Evolutionary conservation across 306 rosid species (phyloP).

Genomic region (Sechiopsis laciniata): DNA sequence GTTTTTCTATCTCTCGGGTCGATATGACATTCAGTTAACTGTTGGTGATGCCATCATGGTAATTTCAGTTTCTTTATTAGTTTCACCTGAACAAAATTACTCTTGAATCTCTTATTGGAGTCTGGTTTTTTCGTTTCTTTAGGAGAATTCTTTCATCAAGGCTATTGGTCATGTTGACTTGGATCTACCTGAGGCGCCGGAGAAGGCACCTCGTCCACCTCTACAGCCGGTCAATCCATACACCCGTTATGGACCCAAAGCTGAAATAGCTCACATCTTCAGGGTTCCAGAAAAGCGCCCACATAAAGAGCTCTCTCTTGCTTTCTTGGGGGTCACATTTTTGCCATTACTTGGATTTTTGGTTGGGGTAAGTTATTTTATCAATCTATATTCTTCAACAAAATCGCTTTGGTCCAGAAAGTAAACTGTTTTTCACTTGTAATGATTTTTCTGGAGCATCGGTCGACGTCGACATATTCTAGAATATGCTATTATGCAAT

Average conservation of each 20-base stretch:
- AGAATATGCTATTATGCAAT: neutral
- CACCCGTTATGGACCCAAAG: slow-evolving; percentile 76
- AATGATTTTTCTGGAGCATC: neutral
- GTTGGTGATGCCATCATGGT: slow-evolving; percentile 98
- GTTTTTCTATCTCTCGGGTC: slow-evolving; percentile 83
- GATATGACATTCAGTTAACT: slow-evolving; percentile 73
- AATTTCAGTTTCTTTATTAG: slow-evolving; percentile 27
- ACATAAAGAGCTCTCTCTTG: slow-evolving; percentile 68
- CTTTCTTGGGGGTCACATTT: slow-evolving; percentile 67
- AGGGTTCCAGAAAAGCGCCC: slow-evolving; percentile 91
- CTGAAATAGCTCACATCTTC: slow-evolving; percentile 78
- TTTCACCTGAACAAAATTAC: neutral
- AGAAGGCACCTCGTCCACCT: slow-evolving; percentile 82
- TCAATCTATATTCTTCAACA: neutral
- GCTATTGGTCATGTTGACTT: slow-evolving; percentile 66
- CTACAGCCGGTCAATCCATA: slow-evolving; percentile 55
- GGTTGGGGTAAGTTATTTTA: slow-evolving; percentile 65
- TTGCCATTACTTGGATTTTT: slow-evolving; percentile 77
- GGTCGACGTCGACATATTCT: neutral
- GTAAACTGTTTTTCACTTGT: too few relatives aligned
- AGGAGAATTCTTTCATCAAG: slow-evolving; percentile 89
- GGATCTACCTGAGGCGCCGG: slow-evolving; percentile 97
- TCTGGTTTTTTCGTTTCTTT: slow-evolving; percentile 29
- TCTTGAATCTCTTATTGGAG: slow-evolving; percentile 21
- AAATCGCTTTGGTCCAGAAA: too few relatives aligned